Evolutionary conservation across 1,284 basidiomycete species (phyloP).

Genomic region (Sanghuangporus weigelae): DNA sequence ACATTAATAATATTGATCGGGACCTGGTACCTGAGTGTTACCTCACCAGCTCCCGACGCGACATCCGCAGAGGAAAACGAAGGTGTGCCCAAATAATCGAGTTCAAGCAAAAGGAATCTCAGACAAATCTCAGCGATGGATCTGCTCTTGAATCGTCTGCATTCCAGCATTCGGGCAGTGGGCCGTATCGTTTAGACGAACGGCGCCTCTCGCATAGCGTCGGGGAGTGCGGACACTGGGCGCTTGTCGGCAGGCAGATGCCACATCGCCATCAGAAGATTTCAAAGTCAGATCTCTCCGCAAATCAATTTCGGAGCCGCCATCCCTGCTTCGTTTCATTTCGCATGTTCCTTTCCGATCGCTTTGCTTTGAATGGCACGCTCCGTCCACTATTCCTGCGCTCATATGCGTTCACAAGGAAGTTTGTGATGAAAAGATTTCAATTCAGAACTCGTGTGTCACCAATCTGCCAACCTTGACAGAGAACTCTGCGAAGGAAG

Average conservation of each 20-base stretch:
- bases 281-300: neutral
- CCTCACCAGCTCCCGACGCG: too few species aligned
- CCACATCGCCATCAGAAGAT: neutral
- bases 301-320: neutral
- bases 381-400: too few species aligned
- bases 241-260: neutral
- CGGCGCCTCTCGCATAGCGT: neutral
- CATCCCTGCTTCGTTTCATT: neutral
- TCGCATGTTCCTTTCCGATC: neutral
- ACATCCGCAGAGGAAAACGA: too few species aligned
- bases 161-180: neutral
- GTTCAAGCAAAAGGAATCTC: neutral
- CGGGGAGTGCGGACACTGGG: neutral
- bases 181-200: neutral
- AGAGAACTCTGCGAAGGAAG: neutral
- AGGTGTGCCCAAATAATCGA: too few species aligned
- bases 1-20: too few species aligned
- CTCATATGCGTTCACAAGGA: too few species aligned
- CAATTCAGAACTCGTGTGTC: neutral
- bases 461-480: neutral
- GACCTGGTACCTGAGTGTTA: too few species aligned
- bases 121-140: neutral
- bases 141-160: neutral
- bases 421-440: too few species aligned
- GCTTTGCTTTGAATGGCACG: too few species aligned